Evolutionary conservation across 805 yeast genomes (phyloP).

Genomic region (Lipomyces mesembrius): DNA sequence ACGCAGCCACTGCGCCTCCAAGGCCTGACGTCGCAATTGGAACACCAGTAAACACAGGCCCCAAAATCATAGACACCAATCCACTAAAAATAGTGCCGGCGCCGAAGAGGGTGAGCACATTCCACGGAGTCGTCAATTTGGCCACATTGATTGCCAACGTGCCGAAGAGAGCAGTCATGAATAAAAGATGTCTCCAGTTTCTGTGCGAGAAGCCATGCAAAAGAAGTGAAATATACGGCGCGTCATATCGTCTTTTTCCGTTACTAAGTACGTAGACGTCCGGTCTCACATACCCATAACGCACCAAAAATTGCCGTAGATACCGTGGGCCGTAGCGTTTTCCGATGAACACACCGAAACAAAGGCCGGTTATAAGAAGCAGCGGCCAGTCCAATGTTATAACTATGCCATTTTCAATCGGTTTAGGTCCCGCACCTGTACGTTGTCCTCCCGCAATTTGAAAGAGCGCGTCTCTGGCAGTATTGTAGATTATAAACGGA

Average conservation of each 20-base stretch:
- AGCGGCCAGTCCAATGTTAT: slow-evolving; percentile 1
- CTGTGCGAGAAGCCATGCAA: slow-evolving; percentile 8
- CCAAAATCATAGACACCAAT: not conserved
- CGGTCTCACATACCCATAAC: slow-evolving; percentile 15
- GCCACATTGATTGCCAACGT: not conserved
- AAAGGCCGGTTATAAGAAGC: not conserved
- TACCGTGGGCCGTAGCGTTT: slow-evolving; percentile 14
- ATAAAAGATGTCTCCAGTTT: slow-evolving; percentile 2
- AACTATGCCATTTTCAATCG: not conserved
- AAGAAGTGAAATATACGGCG: slow-evolving; percentile 11
- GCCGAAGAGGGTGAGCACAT: not conserved
- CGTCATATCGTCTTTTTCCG: slow-evolving; percentile 6
- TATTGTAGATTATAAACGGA: not conserved
- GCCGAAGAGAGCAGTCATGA: not conserved
- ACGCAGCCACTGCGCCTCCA: slow-evolving; percentile 4
- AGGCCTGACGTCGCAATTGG: slow-evolving; percentile 2
- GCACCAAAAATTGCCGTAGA: slow-evolving; percentile 6
- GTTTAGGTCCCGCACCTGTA: not conserved
- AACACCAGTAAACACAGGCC: not conserved
- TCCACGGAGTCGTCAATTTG: not conserved
- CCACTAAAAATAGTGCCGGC: slow-evolving; percentile 7
- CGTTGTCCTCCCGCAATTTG: not conserved
- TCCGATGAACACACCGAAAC: not conserved
- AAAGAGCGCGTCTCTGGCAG: slow-evolving; percentile 6
- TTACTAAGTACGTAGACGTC: slow-evolving; percentile 10